These are phyloP conservation scores for Syzygium aqueum DNA, from an alignment of 345 rosid genomes.

Conservation along the genomic window DNA sequence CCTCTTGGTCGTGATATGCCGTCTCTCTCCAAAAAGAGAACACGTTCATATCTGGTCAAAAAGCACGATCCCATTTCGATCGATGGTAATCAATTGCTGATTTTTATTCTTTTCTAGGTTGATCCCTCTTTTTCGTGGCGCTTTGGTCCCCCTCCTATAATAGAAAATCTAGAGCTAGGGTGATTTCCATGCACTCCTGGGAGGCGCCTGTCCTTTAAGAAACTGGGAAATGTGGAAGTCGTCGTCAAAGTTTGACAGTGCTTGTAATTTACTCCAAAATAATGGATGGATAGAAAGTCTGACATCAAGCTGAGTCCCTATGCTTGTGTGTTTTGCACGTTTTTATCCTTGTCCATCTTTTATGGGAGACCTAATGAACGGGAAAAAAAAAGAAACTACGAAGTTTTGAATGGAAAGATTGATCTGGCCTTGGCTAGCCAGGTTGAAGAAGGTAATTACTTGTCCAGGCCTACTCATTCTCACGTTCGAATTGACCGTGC, in stretches of 20 bases:
- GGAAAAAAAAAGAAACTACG: neutral
- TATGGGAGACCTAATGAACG: neutral
- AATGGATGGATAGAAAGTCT: neutral
- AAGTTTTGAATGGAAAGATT: neutral
- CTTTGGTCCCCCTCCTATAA: neutral
- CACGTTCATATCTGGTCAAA: neutral
- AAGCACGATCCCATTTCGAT: neutral
- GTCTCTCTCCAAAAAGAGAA: neutral
- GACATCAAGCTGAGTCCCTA: neutral
- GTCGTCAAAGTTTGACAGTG: neutral
- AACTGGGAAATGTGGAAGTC: neutral
- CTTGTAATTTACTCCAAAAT: neutral
- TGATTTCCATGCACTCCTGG: neutral
- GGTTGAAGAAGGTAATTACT: neutral
- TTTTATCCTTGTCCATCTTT: neutral
- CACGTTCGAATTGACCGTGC: neutral
- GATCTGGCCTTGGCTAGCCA: neutral
- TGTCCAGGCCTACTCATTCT: neutral
- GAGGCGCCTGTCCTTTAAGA: neutral
- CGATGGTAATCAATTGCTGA: neutral
- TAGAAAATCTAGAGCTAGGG: neutral
- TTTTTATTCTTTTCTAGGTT: neutral
- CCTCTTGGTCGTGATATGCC: neutral
- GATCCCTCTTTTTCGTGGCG: neutral
- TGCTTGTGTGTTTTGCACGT: neutral